Conservation (phyloP, 306 rosid genomes). For the Cotoneaster glaucophyllus region DNA sequence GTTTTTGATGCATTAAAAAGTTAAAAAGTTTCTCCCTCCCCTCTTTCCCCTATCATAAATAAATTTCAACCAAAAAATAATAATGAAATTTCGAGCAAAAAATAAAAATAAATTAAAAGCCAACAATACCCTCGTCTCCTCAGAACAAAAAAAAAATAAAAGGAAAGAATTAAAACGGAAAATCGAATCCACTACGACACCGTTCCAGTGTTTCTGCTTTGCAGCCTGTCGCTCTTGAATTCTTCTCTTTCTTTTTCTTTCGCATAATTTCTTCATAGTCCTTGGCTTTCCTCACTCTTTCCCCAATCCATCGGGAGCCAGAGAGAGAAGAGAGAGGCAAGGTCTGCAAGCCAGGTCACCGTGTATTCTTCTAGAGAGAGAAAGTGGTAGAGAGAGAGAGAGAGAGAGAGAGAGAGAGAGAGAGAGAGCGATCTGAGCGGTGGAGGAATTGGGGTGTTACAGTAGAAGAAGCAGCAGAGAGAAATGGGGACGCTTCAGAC, state of each 20-base stretch:
- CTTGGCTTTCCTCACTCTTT: conserved; percentile 33
- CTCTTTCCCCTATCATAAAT: neutral
- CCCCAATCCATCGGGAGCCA: conserved; percentile 7
- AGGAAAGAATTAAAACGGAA: neutral
- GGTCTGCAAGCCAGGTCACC: conserved; percentile 36
- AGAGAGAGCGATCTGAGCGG: conserved; percentile 23
- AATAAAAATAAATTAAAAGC: neutral
- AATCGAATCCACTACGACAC: neutral
- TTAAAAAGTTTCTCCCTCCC: too few species aligned
- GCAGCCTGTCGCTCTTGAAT: conserved; percentile 5
- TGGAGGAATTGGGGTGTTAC: neutral
- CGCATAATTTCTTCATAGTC: neutral
- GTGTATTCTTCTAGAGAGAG: neutral
- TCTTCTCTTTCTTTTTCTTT: neutral
- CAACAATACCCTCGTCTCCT: neutral
- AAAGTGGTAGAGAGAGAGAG: neutral
- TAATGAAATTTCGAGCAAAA: neutral
- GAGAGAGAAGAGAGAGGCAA: conserved; percentile 29
- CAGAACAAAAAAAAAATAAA: neutral
- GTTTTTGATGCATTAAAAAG: too few species aligned
- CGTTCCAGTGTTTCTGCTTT: neutral
- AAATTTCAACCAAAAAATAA: too few species aligned
- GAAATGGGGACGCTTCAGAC: conserved; percentile 92
- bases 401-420: neutral
- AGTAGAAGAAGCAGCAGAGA: neutral